A percentile compares a stretch with the other conserved stretches of the same genome.
Conservation (phyloP, 2,329 filamentous ascomycete species). For the Trichoderma hamatum region DNA sequence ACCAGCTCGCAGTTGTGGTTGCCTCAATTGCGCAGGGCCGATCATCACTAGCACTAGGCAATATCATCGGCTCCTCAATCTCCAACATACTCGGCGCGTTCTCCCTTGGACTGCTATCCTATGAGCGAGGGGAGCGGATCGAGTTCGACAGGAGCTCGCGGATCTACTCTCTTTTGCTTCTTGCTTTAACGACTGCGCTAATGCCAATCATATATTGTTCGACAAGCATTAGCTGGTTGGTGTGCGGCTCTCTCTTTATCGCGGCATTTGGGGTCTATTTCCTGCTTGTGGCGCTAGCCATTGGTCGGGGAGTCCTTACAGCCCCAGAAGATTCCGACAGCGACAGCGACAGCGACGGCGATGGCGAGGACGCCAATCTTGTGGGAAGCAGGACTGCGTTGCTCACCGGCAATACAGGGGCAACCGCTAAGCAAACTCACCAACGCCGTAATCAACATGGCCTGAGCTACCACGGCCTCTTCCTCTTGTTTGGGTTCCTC, state of each 20-base stretch:
- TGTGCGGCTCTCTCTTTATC: background rate
- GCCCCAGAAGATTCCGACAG: slow-evolving; percentile 8
- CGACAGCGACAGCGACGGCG: background rate
- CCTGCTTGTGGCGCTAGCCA: background rate
- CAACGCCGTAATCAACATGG: too few species aligned
- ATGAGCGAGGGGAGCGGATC: slow-evolving; percentile 28
- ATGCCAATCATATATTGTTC: background rate
- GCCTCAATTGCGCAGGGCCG: slow-evolving; percentile 50
- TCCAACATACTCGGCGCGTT: slow-evolving; percentile 59
- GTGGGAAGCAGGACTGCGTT: background rate
- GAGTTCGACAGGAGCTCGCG: slow-evolving; percentile 53
- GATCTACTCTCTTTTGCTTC: slow-evolving; percentile 44
- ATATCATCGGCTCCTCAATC: too few species aligned
- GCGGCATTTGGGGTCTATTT: background rate
- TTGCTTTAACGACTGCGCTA: background rate
- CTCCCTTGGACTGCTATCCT: slow-evolving; percentile 53
- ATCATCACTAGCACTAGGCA: too few species aligned
- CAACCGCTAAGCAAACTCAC: too few species aligned
- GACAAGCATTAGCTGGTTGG: slow-evolving; percentile 1
- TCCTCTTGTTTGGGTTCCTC: slow-evolving; percentile 50
- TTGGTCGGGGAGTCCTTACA: background rate
- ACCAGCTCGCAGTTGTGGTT: slow-evolving; percentile 52
- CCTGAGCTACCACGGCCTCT: slow-evolving; percentile 30
- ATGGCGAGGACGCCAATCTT: too few species aligned
- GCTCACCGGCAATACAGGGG: too few species aligned